Conservation (phyloP, 2,329 filamentous ascomycete species). For the Lojkania enalia region DNA sequence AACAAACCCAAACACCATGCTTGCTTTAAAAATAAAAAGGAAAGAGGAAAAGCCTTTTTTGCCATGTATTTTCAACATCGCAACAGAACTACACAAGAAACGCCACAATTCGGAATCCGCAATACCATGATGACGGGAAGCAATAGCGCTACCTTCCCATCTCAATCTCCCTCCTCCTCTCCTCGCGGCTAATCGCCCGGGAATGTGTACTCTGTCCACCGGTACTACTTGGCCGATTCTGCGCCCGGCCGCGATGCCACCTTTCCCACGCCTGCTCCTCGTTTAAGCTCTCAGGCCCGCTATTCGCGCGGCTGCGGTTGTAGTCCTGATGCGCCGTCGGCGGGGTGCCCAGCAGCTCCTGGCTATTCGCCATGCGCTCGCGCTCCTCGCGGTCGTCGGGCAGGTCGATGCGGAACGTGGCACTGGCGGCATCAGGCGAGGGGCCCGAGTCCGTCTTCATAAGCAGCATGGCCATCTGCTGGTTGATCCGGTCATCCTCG, state of each 20-base stretch:
- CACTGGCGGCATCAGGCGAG: constrained; percentile 39
- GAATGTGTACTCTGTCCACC: constrained; percentile 33
- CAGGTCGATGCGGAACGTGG: constrained; percentile 50
- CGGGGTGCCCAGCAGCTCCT: constrained; percentile 38
- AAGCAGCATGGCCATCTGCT: constrained; percentile 56
- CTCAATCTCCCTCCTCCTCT: constrained; percentile 48
- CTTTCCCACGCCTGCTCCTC: constrained; percentile 35
- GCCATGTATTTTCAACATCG: too few species aligned
- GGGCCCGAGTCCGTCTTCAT: constrained; percentile 39
- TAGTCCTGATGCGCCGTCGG: constrained; percentile 24
- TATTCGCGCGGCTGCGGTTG: constrained; percentile 27
- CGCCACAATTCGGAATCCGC: too few species aligned
- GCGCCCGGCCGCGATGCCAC: constrained; percentile 34
- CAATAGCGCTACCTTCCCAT: constrained; percentile 34
- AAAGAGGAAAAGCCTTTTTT: too few species aligned
- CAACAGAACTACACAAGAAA: too few species aligned
- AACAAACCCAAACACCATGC: too few species aligned
- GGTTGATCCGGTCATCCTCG: constrained; percentile 55
- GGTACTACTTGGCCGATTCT: constrained; percentile 30
- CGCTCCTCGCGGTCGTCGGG: constrained; percentile 38
- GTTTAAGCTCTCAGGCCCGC: constrained; percentile 32
- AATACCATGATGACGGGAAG: too few species aligned
- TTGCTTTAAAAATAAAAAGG: too few species aligned
- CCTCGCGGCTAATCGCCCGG: constrained; percentile 42
- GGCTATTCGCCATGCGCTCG: constrained; percentile 28